A percentile compares a stretch with the other conserved stretches of the same genome.
These are phyloP conservation scores for Staphylotrichum tortipilum DNA, from an alignment of 495 filamentous ascomycete species.

Conservation along the genomic window DNA sequence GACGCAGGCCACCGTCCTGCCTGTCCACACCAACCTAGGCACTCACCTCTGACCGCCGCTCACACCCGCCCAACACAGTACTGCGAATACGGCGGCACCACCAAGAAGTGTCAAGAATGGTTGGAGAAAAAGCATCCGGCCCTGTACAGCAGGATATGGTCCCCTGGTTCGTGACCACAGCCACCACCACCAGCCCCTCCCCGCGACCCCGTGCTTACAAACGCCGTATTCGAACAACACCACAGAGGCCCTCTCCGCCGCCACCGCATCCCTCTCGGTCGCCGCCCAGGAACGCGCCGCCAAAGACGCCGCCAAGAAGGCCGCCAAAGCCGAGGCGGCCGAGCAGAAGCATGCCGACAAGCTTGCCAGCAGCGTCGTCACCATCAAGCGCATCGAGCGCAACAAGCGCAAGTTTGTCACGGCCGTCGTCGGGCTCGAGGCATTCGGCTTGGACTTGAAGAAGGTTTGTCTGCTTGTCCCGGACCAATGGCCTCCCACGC, in stretches of 20 bases:
- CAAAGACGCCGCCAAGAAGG: constrained; percentile 83
- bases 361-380: constrained; percentile 69
- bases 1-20: no score
- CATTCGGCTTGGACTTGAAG: constrained; percentile 86
- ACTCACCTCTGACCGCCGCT: no score
- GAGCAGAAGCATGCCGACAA: constrained; percentile 71
- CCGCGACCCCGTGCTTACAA: background rate
- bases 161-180: constrained; percentile 65
- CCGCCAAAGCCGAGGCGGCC: constrained; percentile 77
- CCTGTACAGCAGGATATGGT: constrained; percentile 73
- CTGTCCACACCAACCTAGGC: no score
- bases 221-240: constrained; percentile 12
- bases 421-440: constrained; percentile 77
- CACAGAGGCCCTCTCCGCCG: constrained; percentile 71
- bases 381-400: constrained; percentile 92
- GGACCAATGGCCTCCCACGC: no score
- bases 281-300: constrained; percentile 86
- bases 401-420: constrained; percentile 98
- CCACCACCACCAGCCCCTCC: no score
- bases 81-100: constrained; percentile 96
- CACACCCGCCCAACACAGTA: constrained; percentile 54
- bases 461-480: constrained; percentile 44
- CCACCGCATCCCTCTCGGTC: constrained; percentile 73
- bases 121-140: constrained; percentile 63
- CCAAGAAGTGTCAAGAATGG: constrained; percentile 98